phyloP scores from a whole-genome alignment of 805 yeast species.

The Starmerella scarabaei region DNA sequence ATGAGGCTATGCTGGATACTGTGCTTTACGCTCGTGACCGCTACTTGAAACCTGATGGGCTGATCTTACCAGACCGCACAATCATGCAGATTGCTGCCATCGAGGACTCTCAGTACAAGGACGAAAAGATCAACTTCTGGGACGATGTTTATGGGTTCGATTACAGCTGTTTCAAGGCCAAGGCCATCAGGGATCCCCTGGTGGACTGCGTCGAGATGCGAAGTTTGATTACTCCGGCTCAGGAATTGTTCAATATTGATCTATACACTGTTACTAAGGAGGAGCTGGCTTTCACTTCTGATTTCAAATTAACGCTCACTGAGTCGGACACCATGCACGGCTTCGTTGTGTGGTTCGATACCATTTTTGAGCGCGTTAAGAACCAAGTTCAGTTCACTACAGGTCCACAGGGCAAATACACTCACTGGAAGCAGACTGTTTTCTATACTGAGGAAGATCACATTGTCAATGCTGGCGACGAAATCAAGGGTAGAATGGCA shows the following conservation, averaged over 20 bases:
- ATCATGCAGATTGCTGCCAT: constrained; percentile 80
- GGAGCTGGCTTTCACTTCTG: constrained; percentile 60
- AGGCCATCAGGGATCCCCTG: constrained; percentile 85
- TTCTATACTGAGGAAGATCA: constrained; percentile 77
- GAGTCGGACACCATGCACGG: constrained; percentile 81
- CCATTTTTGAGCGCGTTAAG: constrained; percentile 48
- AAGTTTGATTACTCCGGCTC: constrained; percentile 59
- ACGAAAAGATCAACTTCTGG: constrained; percentile 88
- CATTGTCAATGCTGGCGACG: constrained; percentile 64
- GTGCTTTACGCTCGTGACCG: constrained; percentile 88
- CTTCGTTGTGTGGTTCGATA: constrained; percentile 86
- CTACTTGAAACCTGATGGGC: constrained; percentile 65
- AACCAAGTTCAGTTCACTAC: constrained; percentile 64
- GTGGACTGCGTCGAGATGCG: constrained; percentile 86
- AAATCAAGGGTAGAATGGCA: constrained; percentile 54
- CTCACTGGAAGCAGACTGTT: constrained; percentile 98
- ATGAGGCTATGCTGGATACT: constrained; percentile 96
- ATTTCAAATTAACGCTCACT: constrained; percentile 60
- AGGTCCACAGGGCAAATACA: constrained; percentile 85
- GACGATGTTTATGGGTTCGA: constrained; percentile 95
- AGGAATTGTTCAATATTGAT: constrained; percentile 66
- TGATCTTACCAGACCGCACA: constrained; percentile 90
- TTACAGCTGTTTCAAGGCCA: constrained; percentile 73
- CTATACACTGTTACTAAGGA: constrained; percentile 76
- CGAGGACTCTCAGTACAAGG: constrained; percentile 85